These are phyloP conservation scores for Zygotorulaspora chibaensis DNA, from an alignment of 805 yeast genomes.

Conservation along the genomic window DNA sequence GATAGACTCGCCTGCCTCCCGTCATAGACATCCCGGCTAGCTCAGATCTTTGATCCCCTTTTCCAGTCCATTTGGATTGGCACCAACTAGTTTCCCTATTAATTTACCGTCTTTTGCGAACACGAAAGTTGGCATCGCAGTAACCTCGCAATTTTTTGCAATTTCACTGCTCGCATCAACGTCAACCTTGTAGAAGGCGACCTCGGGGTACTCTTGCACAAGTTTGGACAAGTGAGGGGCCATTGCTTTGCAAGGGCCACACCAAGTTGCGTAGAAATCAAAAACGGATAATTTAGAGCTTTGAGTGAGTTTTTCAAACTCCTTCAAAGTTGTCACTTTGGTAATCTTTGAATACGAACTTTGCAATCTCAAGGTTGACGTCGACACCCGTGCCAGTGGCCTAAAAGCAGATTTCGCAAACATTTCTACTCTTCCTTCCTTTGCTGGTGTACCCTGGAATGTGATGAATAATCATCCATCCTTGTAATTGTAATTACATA, in stretches of 20 bases:
- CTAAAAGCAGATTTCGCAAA: background rate
- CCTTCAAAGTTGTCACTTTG: constrained; percentile 34
- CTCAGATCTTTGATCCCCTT: constrained; percentile 30
- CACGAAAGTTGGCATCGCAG: constrained; percentile 75
- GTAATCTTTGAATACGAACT: constrained; percentile 22
- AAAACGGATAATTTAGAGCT: constrained; percentile 41
- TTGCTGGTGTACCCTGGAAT: background rate
- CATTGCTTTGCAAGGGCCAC: constrained; percentile 75
- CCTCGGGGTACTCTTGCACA: constrained; percentile 38
- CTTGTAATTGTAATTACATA: background rate
- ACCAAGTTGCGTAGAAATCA: constrained; percentile 72
- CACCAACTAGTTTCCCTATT: constrained; percentile 60
- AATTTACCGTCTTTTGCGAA: constrained; percentile 57
- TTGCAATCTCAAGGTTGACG: background rate
- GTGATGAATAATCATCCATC: no score
- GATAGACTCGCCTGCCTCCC: no score
- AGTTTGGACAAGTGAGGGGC: constrained; percentile 51
- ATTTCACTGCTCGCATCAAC: constrained; percentile 60
- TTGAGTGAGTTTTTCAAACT: constrained; percentile 36
- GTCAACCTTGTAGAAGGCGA: constrained; percentile 63
- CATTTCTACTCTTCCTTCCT: background rate
- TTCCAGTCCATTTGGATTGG: constrained; percentile 39
- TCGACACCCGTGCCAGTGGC: background rate
- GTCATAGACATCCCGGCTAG: background rate
- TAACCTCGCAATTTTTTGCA: constrained; percentile 55